Base-by-base conservation (phyloP, 139 green algal species). In the Mesotaenium endlicherianum region DNA sequence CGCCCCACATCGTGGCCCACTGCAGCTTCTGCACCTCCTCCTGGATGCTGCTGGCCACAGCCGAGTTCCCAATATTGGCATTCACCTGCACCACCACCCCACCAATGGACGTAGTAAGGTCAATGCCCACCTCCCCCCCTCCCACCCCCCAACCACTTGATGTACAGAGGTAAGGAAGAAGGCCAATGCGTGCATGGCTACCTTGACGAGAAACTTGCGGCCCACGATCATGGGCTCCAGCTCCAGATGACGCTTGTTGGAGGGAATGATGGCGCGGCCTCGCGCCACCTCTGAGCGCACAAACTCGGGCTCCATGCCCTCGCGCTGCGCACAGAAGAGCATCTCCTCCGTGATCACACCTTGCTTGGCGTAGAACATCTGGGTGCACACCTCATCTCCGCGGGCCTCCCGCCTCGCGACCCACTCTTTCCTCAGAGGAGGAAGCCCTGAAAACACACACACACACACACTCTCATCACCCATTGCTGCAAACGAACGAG, bases 11-110 rank as follows among this genome's bases (percentile, higher is more conserved):
- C 31, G 92, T 95, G 1, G 91, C 88, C 95, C 95, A 98, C 85
- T 97, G 92, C 68, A 98, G 91, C 91, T 98, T 98, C 91, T 97
- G 94, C 26, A 98, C 94, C 89, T 98, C 94, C 91, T 98, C 95
- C 90, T 98, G 95, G 72, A 98, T 98, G 84, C 91, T 95, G 83
- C 83, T 93, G 53, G 84, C 92, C 30, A 97, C 89, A 1, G 95
- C 95, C 6, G 88, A 94, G 93, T 98, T 98, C 72, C 95, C 95
- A 72, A 98, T 94, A 91, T 98, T 98, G 82, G 95, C 92, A 80
- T 98, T 98, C 16, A 88, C 43, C 93, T 98, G 98, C 58, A 92
- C 94, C 77, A 94, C 58, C 82, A 98, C 97, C 68, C n/a, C n/a
- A n/a, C n/a, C n/a, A n/a, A n/a, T n/a, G n/a, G n/a, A n/a, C n/a